Base-by-base conservation (phyloP, 2,329 filamentous ascomycete genomes). In the Penicillium vulpinum region DNA sequence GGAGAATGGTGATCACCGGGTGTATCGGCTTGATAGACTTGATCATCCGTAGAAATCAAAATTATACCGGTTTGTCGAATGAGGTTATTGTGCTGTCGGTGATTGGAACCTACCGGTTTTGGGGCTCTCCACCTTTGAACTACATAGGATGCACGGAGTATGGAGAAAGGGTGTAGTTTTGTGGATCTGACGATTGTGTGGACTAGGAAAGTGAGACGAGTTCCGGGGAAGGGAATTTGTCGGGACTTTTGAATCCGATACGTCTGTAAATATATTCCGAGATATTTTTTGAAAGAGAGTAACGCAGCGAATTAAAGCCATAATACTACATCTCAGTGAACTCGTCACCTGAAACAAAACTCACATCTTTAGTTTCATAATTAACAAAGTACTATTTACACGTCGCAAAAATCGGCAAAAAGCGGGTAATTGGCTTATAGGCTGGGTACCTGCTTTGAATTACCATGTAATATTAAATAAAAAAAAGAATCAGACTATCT, bases 391-490 rank as follows among this genome's bases (percentile, higher is more conserved):
- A 36, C 40, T 21, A 18, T 21, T 18, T 33, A 39, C 36, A 33
- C 40, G 47, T 51, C 31, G 52, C 51, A 35, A 48, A 38, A 18
- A 33, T 63, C 59, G 59, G 61, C 61, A 64, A 64, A 65, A 65
- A 39, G 60, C 62, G 61, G 62, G 56, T 65, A 58, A 61, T 59
- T 35, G 38, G 38, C 40, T 33, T 29, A 13, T 16, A 40, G 18
- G 22, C 22, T 51, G 39, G 39, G 51, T 45, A 52, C 39, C 52
- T 54, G 40, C 46, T 43, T 21, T 21, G 16, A 24, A 21, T 35
- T 24, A 15, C 21, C 43, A 31, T 41, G n/a, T 2, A 36, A 40
- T 11, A 21, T n/a, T n/a, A 15, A 51, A 28, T 44, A 18, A 11
- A 18, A 35, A 11, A 16, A 18, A 21, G 18, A 8, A 53, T 39